Percentiles rank a stretch among this genome's conserved stretches.
Evolutionary conservation across 345 rosid genomes (phyloP).

Genomic region (Eucalyptus regnans): DNA sequence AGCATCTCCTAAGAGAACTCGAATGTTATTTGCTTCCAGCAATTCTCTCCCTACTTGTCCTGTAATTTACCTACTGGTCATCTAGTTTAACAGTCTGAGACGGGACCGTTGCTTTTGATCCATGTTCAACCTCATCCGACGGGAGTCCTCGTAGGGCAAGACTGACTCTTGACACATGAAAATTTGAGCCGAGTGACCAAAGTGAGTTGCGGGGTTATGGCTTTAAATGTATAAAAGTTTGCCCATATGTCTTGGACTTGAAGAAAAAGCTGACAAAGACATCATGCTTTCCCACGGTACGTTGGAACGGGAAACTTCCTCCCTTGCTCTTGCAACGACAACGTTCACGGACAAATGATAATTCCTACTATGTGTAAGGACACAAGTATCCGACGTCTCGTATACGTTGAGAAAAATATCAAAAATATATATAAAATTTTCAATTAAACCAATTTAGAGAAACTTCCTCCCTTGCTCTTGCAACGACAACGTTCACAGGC

Average conservation of each 20-base stretch:
- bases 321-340: neutral
- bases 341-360: neutral
- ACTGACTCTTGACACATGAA: neutral
- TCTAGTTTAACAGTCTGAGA: neutral
- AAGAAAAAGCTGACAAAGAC: neutral
- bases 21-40: neutral
- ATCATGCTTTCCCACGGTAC: neutral
- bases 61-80: neutral
- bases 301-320: neutral
- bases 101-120: neutral
- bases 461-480: neutral
- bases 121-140: neutral
- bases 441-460: neutral
- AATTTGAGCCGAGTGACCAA: neutral
- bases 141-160: neutral
- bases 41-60: neutral
- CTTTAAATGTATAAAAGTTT: neutral
- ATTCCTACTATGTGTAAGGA: rapidly evolving
- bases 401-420: rapidly evolving
- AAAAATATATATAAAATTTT: too few relatives aligned
- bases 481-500: neutral
- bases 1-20: neutral
- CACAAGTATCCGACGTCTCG: neutral
- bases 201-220: neutral
- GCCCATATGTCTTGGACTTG: neutral